Evolutionary conservation across 805 yeast genomes (phyloP).

Genomic region (Lipomyces yamanashiensis): DNA sequence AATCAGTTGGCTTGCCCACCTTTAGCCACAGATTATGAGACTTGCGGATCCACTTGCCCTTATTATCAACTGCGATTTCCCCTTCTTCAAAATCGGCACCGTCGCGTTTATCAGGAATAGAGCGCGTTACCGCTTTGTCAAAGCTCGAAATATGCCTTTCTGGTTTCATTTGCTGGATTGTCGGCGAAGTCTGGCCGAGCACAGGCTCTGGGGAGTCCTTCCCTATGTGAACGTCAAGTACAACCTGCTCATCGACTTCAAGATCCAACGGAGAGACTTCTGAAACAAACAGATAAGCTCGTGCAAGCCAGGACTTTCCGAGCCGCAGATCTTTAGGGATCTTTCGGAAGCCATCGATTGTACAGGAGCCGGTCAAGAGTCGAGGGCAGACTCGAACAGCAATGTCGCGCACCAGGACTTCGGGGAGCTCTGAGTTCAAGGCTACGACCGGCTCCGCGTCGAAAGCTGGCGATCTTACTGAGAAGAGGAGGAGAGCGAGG

Average conservation of each 20-base stretch:
- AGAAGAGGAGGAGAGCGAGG: not conserved
- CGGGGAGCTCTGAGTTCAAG: constrained; percentile 7
- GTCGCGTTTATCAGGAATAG: constrained; percentile 6
- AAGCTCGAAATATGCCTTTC: not conserved
- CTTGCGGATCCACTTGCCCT: constrained; percentile 34
- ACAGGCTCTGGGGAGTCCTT: constrained; percentile 12
- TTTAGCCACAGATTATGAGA: constrained; percentile 65
- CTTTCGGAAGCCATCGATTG: constrained; percentile 49
- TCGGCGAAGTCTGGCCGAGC: not conserved
- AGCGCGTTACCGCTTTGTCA: constrained; percentile 20
- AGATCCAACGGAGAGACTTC: constrained; percentile 39
- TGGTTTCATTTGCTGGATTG: not conserved
- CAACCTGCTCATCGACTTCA: constrained; percentile 9
- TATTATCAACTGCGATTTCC: constrained; percentile 51
- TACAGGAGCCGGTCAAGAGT: constrained; percentile 22
- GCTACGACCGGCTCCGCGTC: not conserved
- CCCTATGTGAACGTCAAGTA: constrained; percentile 29
- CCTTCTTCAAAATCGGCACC: constrained; percentile 25
- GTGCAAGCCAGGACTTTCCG: constrained; percentile 51
- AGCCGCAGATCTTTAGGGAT: constrained; percentile 56
- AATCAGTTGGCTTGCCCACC: constrained; percentile 49
- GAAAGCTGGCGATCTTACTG: not conserved
- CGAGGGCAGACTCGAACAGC: constrained; percentile 24
- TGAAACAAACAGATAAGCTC: constrained; percentile 49
- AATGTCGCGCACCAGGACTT: constrained; percentile 10